Percentiles rank a stretch among this genome's conserved stretches.
phyloP scores from a whole-genome alignment of 2,329 filamentous ascomycete species.

The Fusarium camptoceras region DNA sequence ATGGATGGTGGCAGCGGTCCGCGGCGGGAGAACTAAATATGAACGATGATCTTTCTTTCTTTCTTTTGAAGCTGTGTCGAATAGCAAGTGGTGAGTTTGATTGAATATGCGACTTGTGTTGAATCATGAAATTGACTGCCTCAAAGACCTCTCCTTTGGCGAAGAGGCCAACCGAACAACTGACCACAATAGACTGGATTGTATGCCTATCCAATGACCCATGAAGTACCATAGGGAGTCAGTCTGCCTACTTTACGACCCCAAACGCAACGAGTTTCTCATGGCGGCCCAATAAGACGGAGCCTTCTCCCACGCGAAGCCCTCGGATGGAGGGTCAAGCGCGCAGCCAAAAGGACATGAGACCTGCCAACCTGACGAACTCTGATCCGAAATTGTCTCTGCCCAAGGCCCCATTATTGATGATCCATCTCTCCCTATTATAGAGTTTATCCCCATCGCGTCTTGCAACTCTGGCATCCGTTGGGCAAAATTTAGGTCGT shows the following conservation, averaged over 20 bases:
- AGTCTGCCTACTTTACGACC: constrained; percentile 34
- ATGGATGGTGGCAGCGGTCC: constrained; percentile 43
- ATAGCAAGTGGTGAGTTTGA: constrained; percentile 6
- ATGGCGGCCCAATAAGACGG: constrained; percentile 45
- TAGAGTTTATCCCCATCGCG: constrained; percentile 10
- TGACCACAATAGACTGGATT: constrained; percentile 6
- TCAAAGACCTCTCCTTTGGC: constrained; percentile 1
- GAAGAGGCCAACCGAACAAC: constrained; percentile 7
- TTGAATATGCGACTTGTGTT: not conserved
- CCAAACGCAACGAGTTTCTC: constrained; percentile 31
- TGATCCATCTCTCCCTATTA: constrained; percentile 8
- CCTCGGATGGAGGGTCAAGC: constrained; percentile 45
- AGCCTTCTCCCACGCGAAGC: constrained; percentile 42
- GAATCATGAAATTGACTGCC: not conserved
- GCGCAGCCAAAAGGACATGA: constrained; percentile 44
- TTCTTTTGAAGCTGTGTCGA: not conserved
- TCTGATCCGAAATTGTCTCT: constrained; percentile 26
- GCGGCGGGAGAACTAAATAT: constrained; percentile 37
- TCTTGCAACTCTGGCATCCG: constrained; percentile 8
- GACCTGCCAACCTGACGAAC: constrained; percentile 40
- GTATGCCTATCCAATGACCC: constrained; percentile 20
- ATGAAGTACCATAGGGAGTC: constrained; percentile 28
- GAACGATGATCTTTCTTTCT: constrained; percentile 32
- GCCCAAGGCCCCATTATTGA: constrained; percentile 29
- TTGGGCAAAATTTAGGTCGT: constrained; percentile 19